Base-by-base conservation (phyloP, 1,284 basidiomycete species). In the Boletus albobrunnescens region DNA sequence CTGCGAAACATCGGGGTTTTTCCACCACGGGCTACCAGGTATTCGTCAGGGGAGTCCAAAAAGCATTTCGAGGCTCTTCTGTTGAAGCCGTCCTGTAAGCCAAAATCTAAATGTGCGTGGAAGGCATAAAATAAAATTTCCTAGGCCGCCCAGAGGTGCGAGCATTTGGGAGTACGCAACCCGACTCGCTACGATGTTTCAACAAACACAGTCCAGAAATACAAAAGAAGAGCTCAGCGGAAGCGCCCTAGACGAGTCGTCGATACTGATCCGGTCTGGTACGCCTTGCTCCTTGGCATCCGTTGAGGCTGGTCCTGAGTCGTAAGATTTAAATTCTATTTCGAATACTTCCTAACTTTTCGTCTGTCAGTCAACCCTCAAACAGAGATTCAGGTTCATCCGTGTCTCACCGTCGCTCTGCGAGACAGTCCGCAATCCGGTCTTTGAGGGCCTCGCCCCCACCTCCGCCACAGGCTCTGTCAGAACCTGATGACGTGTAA, bases 401-500 rank as follows among this genome's bases (percentile, higher is more conserved):
- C 30, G 9, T 23, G 14, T 13, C 50, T 23, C 41, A 31, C 23
- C 72, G 72, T 38, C 68, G 68, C 36, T 72, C 67, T 36, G 38
- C 46, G 22, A 56, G 67, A 37, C 63, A 63, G 40, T 57, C 57
- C 8, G 51, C 44, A 39, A 52, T 51, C 9, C 51, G 46, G 13
- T 50, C 50, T 30, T 36, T 37, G 27, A 57, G 39, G 24, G 19
- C 39, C 30, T 47, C 58, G 23, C 46, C 49, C 17, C 39, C 44
- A 6, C 70, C 66, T 16, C 67, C 64, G 4, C 71, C 69, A 6
- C 70, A 66, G 8, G 66, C 66, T 7, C 70, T 69, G 11, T 54
- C 57, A 8, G 81, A 84, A 56, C 69, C 71, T 4, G 84, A 87
- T 52, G 82, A 87, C 71, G 68, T 87, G 84, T 85, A 67, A 53